Conservation (phyloP, 1,139 yeast genomes). For the Blastobotrys malaysiensis region DNA sequence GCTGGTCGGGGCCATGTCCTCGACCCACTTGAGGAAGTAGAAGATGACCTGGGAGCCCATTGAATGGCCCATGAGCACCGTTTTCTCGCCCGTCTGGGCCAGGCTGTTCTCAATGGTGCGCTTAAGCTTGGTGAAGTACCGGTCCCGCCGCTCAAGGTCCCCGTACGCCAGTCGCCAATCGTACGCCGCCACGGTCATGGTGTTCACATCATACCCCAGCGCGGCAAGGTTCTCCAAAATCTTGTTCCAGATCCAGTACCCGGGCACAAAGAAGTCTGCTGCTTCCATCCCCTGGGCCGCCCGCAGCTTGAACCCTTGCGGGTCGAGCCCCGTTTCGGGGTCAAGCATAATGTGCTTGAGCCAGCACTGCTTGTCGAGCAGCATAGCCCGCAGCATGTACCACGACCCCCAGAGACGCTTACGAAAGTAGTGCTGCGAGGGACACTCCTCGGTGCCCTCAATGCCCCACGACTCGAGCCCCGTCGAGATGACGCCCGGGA, state of each 20-base stretch:
- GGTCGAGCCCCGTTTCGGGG: constrained; percentile 87
- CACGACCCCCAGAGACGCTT: constrained; percentile 96
- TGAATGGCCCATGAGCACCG: constrained; percentile 83
- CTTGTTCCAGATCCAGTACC: constrained; percentile 98
- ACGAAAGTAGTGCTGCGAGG: constrained; percentile 76
- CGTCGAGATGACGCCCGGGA: constrained; percentile 94
- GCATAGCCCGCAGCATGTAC: constrained; percentile 90
- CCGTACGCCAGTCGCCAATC: constrained; percentile 93
- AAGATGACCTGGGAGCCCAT: constrained; percentile 92
- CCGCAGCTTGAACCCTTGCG: constrained; percentile 68
- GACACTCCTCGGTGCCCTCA: constrained; percentile 69
- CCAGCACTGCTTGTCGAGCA: constrained; percentile 91
- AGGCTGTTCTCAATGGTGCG: constrained; percentile 57
- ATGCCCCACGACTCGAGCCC: constrained; percentile 94
- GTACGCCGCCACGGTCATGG: constrained; percentile 85
- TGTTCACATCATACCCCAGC: constrained; percentile 87
- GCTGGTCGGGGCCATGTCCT: constrained; percentile 68
- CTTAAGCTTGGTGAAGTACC: constrained; percentile 74
- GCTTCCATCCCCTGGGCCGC: constrained; percentile 98
- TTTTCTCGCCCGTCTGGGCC: constrained; percentile 56
- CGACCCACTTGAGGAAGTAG: constrained; percentile 93
- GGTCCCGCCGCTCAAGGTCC: constrained; percentile 82
- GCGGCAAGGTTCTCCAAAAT: constrained; percentile 88
- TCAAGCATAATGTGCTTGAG: constrained; percentile 84
- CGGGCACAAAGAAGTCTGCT: constrained; percentile 93